phyloP scores from a whole-genome alignment of 768 basidiomycete genomes.

The Agrocybe pediades region DNA sequence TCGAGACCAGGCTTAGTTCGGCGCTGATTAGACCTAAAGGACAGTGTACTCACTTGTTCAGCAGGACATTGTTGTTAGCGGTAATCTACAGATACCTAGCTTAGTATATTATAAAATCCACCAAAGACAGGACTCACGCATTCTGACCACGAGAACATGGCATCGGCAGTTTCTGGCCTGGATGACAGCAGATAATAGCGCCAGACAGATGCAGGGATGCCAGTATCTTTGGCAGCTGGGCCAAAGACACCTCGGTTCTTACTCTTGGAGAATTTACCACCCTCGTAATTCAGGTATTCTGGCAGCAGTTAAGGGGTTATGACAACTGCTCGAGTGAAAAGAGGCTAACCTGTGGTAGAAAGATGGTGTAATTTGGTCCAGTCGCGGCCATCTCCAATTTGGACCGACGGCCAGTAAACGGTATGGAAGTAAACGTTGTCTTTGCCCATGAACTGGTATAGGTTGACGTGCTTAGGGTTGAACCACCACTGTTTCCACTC shows the following conservation, averaged over 20 bases:
- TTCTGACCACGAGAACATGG: slow-evolving; percentile 96
- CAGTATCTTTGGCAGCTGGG: slow-evolving; percentile 90
- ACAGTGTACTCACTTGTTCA: slow-evolving; percentile 75
- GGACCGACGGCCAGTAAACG: slow-evolving; percentile 89
- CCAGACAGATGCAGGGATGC: slow-evolving; percentile 94
- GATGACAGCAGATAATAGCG: slow-evolving; percentile 93
- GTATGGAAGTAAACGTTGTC: slow-evolving; percentile 99
- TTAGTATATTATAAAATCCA: neutral
- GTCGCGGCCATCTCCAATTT: slow-evolving; percentile 83
- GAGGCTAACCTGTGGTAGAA: slow-evolving; percentile 82
- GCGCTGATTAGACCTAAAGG: neutral
- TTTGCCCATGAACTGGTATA: slow-evolving; percentile 99
- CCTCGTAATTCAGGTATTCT: slow-evolving; percentile 99
- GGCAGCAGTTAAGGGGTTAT: slow-evolving; percentile 1
- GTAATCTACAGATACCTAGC: too few species aligned
- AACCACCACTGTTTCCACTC: slow-evolving; percentile 99
- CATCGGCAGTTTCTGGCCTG: slow-evolving; percentile 90
- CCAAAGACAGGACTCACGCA: slow-evolving; percentile 58
- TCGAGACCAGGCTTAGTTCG: slow-evolving; percentile 25
- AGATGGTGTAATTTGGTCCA: slow-evolving; percentile 96
- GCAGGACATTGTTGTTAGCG: slow-evolving; percentile 88
- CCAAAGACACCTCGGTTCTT: slow-evolving; percentile 97
- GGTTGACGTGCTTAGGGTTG: slow-evolving; percentile 81
- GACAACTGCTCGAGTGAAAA: too few species aligned
- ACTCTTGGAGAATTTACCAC: slow-evolving; percentile 98